Conservation (phyloP, 108 stramenopile species). For the Cylindrotheca fusiformis region DNA sequence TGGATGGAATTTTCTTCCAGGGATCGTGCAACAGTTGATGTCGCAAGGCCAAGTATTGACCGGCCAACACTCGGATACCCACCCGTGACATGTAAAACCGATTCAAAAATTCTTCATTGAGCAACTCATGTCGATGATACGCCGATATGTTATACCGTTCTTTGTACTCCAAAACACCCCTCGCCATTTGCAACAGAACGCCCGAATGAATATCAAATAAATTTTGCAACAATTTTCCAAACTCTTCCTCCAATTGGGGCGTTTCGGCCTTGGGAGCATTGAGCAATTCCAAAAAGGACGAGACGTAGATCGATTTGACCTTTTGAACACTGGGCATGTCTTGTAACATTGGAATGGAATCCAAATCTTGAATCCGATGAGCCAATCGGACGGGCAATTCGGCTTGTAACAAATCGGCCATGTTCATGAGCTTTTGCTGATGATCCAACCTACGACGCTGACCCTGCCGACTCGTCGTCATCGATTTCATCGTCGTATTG, state of each 20-base stretch:
- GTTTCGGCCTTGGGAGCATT: conserved; percentile 19
- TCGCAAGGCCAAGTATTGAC: conserved; percentile 70
- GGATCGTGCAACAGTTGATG: conserved; percentile 25
- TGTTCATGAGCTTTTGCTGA: conserved; percentile 41
- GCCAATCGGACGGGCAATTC: conserved; percentile 88
- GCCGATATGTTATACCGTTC: not conserved
- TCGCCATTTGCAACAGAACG: conserved; percentile 83
- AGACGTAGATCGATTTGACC: conserved; percentile 68
- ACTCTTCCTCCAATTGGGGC: conserved; percentile 48
- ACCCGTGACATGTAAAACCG: conserved; percentile 86
- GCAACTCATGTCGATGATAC: conserved; percentile 14
- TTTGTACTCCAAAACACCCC: conserved; percentile 71
- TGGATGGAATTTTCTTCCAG: conserved; percentile 1
- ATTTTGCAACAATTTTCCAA: conserved; percentile 51
- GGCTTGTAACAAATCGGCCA: conserved; percentile 58
- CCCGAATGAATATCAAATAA: conserved; percentile 72
- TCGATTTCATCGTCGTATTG: conserved; percentile 24
- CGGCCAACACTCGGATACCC: conserved; percentile 88
- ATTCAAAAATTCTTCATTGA: conserved; percentile 70
- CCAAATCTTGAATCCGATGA: conserved; percentile 76
- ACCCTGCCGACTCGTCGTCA: not conserved
- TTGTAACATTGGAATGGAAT: conserved; percentile 44
- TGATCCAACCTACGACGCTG: conserved; percentile 5
- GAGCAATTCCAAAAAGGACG: conserved; percentile 54
- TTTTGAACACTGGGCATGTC: conserved; percentile 45